Evolutionary conservation across 768 basidiomycete species (phyloP).

Genomic region (Lentinula sp.): DNA sequence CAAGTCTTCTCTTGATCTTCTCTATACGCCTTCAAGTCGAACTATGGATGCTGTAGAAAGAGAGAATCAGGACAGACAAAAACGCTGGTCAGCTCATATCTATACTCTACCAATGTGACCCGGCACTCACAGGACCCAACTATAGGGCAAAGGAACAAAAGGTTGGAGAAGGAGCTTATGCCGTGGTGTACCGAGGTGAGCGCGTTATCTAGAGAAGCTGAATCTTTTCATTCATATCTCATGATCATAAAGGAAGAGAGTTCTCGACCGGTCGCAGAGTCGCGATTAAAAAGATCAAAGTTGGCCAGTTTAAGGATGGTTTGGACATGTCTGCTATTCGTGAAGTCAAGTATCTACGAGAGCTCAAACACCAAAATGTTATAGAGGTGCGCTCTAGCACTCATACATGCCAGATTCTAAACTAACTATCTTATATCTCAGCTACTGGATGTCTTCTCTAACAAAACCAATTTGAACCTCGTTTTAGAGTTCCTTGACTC

Average conservation of each 20-base stretch:
- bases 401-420: neutral
- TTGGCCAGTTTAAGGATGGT: slow-evolving; percentile 95
- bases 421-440: slow-evolving; percentile 21
- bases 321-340: slow-evolving; percentile 98
- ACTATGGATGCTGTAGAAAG: slow-evolving; percentile 79
- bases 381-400: slow-evolving; percentile 60
- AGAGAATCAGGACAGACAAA: slow-evolving; percentile 69
- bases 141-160: slow-evolving; percentile 75
- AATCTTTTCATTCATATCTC: neutral
- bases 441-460: slow-evolving; percentile 96
- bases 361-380: slow-evolving; percentile 90
- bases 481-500: slow-evolving; percentile 96
- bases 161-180: slow-evolving; percentile 90
- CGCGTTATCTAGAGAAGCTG: slow-evolving; percentile 3
- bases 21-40: neutral
- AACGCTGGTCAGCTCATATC: slow-evolving; percentile 44
- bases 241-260: slow-evolving; percentile 53
- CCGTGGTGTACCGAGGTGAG: slow-evolving; percentile 89
- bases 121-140: slow-evolving; percentile 4
- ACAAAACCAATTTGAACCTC: slow-evolving; percentile 93
- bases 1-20: too few relatives aligned
- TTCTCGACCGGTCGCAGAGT: slow-evolving; percentile 73
- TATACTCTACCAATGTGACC: neutral
- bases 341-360: slow-evolving; percentile 95
- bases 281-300: slow-evolving; percentile 98